A percentile compares a stretch with the other conserved stretches of the same genome.
Conservation (phyloP, 805 yeast genomes). For the Hanseniaspora lachancei region DNA sequence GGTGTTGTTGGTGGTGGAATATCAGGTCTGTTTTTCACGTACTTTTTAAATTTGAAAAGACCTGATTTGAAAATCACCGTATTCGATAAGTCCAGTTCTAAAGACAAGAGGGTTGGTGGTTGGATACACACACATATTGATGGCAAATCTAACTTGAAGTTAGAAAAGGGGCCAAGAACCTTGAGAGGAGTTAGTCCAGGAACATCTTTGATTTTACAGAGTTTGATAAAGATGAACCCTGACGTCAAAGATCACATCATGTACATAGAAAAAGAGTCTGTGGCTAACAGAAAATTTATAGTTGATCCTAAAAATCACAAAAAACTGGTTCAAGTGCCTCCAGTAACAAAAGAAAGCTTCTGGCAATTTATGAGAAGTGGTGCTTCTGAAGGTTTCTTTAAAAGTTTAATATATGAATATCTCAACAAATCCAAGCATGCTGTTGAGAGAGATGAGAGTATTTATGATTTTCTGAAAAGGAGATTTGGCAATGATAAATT, state of each 20-base stretch:
- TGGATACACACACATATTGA: constrained; percentile 47
- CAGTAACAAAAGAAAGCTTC: constrained; percentile 27
- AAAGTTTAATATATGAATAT: constrained; percentile 40
- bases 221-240: constrained; percentile 31
- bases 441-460: constrained; percentile 38
- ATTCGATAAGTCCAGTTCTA: constrained; percentile 36
- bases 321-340: constrained; percentile 43
- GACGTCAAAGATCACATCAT: constrained; percentile 38
- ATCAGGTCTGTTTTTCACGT: constrained; percentile 66
- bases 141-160: constrained; percentile 23
- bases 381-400: constrained; percentile 33
- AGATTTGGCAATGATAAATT: constrained; percentile 45
- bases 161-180: constrained; percentile 89
- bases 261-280: constrained; percentile 44
- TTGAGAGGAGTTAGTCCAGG: constrained; percentile 75
- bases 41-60: constrained; percentile 52
- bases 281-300: constrained; percentile 62
- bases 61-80: constrained; percentile 62
- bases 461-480: constrained; percentile 52
- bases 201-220: constrained; percentile 50
- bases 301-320: constrained; percentile 31
- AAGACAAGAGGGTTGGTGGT: constrained; percentile 49
- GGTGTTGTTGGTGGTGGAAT: constrained; percentile 82
- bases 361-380: constrained; percentile 31
- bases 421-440: constrained; percentile 26